Percentiles rank a stretch among this genome's conserved stretches.
phyloP scores from a whole-genome alignment of 2,329 filamentous ascomycete genomes.

The Zymoseptoria crescenta region DNA sequence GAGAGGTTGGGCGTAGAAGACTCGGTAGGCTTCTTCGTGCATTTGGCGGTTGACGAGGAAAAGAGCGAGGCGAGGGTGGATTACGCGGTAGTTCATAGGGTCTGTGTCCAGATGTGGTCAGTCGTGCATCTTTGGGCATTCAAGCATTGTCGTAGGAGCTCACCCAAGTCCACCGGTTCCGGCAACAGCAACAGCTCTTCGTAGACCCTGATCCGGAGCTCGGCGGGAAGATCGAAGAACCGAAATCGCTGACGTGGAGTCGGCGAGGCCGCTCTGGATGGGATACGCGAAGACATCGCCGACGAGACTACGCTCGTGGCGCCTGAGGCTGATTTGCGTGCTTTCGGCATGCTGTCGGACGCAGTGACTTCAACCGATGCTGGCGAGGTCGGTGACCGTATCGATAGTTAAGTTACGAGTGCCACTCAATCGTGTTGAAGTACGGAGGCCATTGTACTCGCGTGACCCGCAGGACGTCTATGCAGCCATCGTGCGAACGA shows the following conservation, averaged over 20 bases:
- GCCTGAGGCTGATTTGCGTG: constrained; percentile 9
- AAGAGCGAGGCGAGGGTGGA: constrained; percentile 51
- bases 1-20: constrained; percentile 58
- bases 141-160: neutral
- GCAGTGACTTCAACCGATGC: constrained; percentile 1
- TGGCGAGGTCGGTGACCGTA: neutral
- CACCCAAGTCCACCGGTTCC: constrained; percentile 52
- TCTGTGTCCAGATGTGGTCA: constrained; percentile 31
- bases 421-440: neutral
- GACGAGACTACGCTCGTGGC: constrained; percentile 18
- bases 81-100: constrained; percentile 55
- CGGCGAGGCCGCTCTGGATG: constrained; percentile 20
- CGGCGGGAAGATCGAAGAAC: constrained; percentile 60
- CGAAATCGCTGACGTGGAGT: constrained; percentile 43
- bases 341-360: constrained; percentile 23
- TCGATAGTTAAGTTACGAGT: constrained; percentile 1
- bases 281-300: constrained; percentile 17
- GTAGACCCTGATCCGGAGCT: constrained; percentile 64
- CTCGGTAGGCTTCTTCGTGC: constrained; percentile 55
- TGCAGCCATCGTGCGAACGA: constrained; percentile 35
- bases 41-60: constrained; percentile 55
- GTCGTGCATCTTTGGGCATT: neutral
- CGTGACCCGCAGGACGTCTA: constrained; percentile 27
- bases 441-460: constrained; percentile 24
- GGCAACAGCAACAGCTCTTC: constrained; percentile 52